These are phyloP conservation scores for Globisporangium okanoganense DNA, from an alignment of 352 stramenopile species.

Conservation along the genomic window DNA sequence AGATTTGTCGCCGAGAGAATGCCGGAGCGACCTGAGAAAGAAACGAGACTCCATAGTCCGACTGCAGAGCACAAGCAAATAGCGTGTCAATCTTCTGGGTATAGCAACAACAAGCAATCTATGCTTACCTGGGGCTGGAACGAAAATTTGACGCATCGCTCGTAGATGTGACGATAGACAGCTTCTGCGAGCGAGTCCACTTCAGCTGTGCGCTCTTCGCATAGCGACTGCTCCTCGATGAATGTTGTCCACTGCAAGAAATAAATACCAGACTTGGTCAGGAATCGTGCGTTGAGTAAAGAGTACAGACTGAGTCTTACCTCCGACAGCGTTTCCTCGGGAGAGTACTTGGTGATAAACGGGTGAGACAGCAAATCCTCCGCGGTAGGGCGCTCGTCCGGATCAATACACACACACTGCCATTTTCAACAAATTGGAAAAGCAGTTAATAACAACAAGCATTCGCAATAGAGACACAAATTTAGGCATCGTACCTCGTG, in stretches of 20 bases:
- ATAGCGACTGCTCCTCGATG: conserved; percentile 49
- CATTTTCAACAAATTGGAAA: not conserved
- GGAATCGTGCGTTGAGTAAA: not conserved
- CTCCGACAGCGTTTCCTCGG: conserved; percentile 62
- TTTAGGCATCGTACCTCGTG: conserved; percentile 36
- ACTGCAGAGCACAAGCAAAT: conserved; percentile 28
- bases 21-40: conserved; percentile 50
- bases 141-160: conserved; percentile 71
- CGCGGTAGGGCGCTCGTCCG: conserved; percentile 55
- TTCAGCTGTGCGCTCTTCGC: conserved; percentile 54
- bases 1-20: conserved; percentile 54
- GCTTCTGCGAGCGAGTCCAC: conserved; percentile 66
- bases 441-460: not conserved
- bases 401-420: conserved; percentile 68
- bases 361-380: conserved; percentile 61
- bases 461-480: not conserved
- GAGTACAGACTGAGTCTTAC: conserved; percentile 22
- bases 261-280: not conserved
- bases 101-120: not conserved
- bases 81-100: not conserved
- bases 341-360: conserved; percentile 66
- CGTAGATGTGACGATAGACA: conserved; percentile 76
- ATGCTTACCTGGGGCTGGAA: conserved; percentile 62
- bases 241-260: conserved; percentile 56
- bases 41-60: conserved; percentile 79